Percentiles rank a stretch among this genome's conserved stretches.
phyloP scores from a whole-genome alignment of 2,329 filamentous ascomycete genomes.

The Malbranchea zuffiana region DNA sequence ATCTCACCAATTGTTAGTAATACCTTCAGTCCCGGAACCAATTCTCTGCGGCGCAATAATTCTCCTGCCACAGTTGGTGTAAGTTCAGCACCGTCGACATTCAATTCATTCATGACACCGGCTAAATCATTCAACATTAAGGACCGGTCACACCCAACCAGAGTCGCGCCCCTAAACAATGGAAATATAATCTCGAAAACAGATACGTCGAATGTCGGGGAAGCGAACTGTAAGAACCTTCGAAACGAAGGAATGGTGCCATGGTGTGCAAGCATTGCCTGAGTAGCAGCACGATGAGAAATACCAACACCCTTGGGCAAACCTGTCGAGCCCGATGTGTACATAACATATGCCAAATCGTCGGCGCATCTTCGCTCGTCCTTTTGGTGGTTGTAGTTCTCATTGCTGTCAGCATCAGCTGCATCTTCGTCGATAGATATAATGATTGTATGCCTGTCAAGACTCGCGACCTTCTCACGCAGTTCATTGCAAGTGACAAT shows the following conservation, averaged over 20 bases:
- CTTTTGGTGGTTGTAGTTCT: not conserved
- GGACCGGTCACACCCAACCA: slow-evolving; percentile 59
- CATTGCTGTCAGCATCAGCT: not conserved
- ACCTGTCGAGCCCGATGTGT: slow-evolving; percentile 83
- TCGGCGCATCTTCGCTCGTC: too few species aligned
- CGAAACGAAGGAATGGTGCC: slow-evolving; percentile 62
- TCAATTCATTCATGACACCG: slow-evolving; percentile 50
- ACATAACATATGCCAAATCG: slow-evolving; percentile 73
- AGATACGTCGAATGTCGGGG: slow-evolving; percentile 87
- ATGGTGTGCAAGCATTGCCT: slow-evolving; percentile 73
- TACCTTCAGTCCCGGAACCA: slow-evolving; percentile 57
- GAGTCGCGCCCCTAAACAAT: slow-evolving; percentile 58
- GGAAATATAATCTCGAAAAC: slow-evolving; percentile 95
- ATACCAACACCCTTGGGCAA: slow-evolving; percentile 78
- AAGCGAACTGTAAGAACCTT: slow-evolving; percentile 82
- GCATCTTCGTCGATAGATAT: slow-evolving; percentile 33
- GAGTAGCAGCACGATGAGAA: slow-evolving; percentile 67
- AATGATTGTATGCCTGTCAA: slow-evolving; percentile 18
- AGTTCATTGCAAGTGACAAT: slow-evolving; percentile 49
- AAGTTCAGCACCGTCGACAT: slow-evolving; percentile 74
- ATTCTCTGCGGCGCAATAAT: slow-evolving; percentile 55
- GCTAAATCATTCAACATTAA: slow-evolving; percentile 67
- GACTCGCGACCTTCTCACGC: slow-evolving; percentile 16
- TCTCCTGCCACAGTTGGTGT: slow-evolving; percentile 80
- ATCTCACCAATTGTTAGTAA: slow-evolving; percentile 88